phyloP scores from a whole-genome alignment of 805 yeast genomes.

The Kluyveromyces starmeri region DNA sequence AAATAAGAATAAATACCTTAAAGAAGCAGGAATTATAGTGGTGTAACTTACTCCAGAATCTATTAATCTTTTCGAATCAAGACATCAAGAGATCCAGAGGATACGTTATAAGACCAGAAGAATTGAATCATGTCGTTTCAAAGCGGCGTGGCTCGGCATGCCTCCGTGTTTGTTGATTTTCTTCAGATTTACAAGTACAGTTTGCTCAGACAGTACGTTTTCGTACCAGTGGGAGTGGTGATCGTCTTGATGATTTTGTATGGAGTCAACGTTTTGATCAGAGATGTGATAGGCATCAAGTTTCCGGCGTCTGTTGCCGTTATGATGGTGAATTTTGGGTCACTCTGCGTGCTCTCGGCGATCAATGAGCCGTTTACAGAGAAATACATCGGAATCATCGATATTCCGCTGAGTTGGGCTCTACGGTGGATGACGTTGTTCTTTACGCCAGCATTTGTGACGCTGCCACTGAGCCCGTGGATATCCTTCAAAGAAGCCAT shows the following conservation, averaged over 20 bases:
- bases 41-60: too few species aligned
- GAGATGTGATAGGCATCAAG: constrained; percentile 12
- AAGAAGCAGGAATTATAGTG: too few species aligned
- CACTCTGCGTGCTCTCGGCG: constrained; percentile 13
- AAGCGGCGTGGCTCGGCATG: background rate
- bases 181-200: constrained; percentile 6
- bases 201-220: constrained; percentile 13
- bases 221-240: constrained; percentile 15
- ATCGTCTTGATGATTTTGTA: constrained; percentile 14
- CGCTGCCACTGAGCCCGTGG: constrained; percentile 57
- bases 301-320: constrained; percentile 21
- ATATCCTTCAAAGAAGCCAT: constrained; percentile 61
- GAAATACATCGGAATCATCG: constrained; percentile 25
- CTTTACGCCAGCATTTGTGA: constrained; percentile 70
- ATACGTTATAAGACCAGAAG: too few species aligned
- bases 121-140: background rate
- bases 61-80: too few species aligned
- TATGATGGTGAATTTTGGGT: constrained; percentile 17
- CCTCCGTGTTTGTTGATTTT: constrained; percentile 9
- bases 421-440: constrained; percentile 71
- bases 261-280: constrained; percentile 16
- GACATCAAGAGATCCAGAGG: too few species aligned
- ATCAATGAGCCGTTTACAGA: constrained; percentile 12
- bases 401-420: constrained; percentile 56
- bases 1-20: too few species aligned